These are phyloP conservation scores for Amanita pallidorosea DNA, from an alignment of 768 basidiomycete genomes.

Conservation along the genomic window DNA sequence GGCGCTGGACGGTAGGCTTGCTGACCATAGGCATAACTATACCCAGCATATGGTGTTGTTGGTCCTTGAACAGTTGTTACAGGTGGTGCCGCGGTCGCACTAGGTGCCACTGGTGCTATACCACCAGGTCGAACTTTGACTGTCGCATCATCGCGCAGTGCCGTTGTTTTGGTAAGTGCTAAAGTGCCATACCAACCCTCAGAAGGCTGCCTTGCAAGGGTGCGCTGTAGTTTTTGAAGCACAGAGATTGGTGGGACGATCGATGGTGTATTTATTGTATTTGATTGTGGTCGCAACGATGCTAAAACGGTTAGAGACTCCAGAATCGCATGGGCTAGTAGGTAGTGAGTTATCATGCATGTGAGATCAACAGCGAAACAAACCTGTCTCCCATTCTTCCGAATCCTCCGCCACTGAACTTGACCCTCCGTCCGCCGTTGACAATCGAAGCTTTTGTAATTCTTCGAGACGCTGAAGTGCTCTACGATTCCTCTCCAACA, in stretches of 20 bases:
- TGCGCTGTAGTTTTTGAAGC: constrained; percentile 63
- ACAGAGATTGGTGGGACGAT: constrained; percentile 53
- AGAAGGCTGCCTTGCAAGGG: constrained; percentile 48
- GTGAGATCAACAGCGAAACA: constrained; percentile 4
- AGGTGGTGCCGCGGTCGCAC: constrained; percentile 22
- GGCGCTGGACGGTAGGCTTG: constrained; percentile 8
- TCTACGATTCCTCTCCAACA: constrained; percentile 53
- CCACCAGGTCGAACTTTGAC: constrained; percentile 42
- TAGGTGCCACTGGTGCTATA: constrained; percentile 20
- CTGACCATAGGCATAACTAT: constrained; percentile 22
- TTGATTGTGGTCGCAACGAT: constrained; percentile 58
- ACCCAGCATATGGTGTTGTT: constrained; percentile 20
- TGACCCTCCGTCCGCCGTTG: constrained; percentile 29
- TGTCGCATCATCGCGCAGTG: constrained; percentile 68
- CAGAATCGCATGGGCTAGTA: constrained; percentile 58
- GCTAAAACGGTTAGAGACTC: constrained; percentile 59
- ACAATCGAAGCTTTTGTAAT: constrained; percentile 50
- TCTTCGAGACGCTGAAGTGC: constrained; percentile 57
- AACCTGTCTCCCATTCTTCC: constrained; percentile 81
- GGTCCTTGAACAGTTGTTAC: constrained; percentile 16
- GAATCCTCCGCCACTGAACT: constrained; percentile 49
- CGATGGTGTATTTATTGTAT: constrained; percentile 25
- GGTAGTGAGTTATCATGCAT: constrained; percentile 7
- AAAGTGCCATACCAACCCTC: constrained; percentile 72
- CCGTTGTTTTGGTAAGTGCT: constrained; percentile 40